Conservation (phyloP, 768 basidiomycete species). For the Neoboletus brunneissimus region DNA sequence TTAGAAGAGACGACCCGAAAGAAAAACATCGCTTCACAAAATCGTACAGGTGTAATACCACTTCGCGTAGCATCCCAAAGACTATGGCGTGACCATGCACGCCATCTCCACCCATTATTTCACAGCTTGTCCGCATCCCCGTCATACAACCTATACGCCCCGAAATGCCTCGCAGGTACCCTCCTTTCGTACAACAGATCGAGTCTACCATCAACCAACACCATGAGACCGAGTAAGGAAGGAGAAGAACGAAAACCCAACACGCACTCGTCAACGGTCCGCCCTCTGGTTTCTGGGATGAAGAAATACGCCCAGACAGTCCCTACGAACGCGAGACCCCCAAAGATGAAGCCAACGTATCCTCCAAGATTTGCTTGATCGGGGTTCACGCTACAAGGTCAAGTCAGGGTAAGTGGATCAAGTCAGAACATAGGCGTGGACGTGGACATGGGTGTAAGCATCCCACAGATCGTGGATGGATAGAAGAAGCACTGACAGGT, state of each 20-base stretch:
- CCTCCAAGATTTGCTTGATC: slow-evolving; percentile 27
- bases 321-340: slow-evolving; percentile 21
- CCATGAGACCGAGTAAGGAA: not conserved
- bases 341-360: slow-evolving; percentile 30
- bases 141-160: slow-evolving; percentile 15
- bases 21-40: too few relatives aligned
- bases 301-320: slow-evolving; percentile 27
- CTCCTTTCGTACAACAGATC: slow-evolving; percentile 32
- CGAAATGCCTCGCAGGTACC: slow-evolving; percentile 30
- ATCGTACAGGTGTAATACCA: too few relatives aligned
- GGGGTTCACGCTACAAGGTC: slow-evolving; percentile 23
- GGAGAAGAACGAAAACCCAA: not conserved
- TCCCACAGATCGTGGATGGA: not conserved
- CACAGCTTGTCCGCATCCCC: not conserved
- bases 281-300: slow-evolving; percentile 26
- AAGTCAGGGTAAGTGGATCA: not conserved
- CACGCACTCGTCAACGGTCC: slow-evolving; percentile 32
- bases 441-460: not conserved
- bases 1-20: too few relatives aligned
- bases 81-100: too few relatives aligned
- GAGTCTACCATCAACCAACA: slow-evolving; percentile 13
- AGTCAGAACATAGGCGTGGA: not conserved
- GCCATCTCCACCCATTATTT: not conserved
- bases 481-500: slow-evolving; percentile 18
- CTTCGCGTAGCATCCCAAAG: too few relatives aligned